Evolutionary conservation across 805 yeast species (phyloP).

Genomic region (Millerago galiae): DNA sequence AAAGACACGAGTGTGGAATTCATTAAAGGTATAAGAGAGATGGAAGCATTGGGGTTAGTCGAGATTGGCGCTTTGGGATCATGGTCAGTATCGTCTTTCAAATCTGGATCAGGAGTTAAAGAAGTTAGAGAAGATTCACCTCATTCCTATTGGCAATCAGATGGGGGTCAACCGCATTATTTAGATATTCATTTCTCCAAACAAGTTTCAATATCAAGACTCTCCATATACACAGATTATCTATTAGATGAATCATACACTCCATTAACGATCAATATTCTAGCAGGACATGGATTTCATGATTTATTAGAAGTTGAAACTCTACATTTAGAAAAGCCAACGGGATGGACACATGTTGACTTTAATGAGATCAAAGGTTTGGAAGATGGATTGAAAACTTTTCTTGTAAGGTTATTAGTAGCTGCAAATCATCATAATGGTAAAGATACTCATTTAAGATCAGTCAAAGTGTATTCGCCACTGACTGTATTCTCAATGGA

Average conservation of each 20-base stretch:
- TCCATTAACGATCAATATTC: conserved; percentile 59
- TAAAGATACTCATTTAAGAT: conserved; percentile 86
- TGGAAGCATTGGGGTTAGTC: conserved; percentile 52
- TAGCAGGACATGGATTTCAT: conserved; percentile 77
- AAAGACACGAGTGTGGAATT: conserved; percentile 9
- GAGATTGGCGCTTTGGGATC: conserved; percentile 79
- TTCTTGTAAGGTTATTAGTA: conserved; percentile 54
- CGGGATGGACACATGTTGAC: conserved; percentile 70
- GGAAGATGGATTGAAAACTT: conserved; percentile 58
- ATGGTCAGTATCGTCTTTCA: conserved; percentile 77
- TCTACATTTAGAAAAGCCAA: conserved; percentile 54
- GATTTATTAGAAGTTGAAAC: conserved; percentile 64
- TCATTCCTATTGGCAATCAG: conserved; percentile 86
- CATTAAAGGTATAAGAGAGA: conserved; percentile 40
- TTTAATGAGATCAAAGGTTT: conserved; percentile 28
- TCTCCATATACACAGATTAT: conserved; percentile 68
- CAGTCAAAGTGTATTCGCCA: conserved; percentile 54
- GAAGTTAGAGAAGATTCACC: conserved; percentile 71
- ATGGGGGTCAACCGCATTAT: conserved; percentile 83
- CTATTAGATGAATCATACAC: conserved; percentile 86
- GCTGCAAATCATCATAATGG: conserved; percentile 89
- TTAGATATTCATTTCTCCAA: conserved; percentile 77
- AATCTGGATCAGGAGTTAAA: conserved; percentile 65
- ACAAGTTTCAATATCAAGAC: conserved; percentile 57
- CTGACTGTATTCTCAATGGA: conserved; percentile 23